Percentiles rank a stretch among this genome's conserved stretches.
These are phyloP conservation scores for Dictyostelium firmibasis DNA, from an alignment of 78 protist genomes.

Conservation along the genomic window DNA sequence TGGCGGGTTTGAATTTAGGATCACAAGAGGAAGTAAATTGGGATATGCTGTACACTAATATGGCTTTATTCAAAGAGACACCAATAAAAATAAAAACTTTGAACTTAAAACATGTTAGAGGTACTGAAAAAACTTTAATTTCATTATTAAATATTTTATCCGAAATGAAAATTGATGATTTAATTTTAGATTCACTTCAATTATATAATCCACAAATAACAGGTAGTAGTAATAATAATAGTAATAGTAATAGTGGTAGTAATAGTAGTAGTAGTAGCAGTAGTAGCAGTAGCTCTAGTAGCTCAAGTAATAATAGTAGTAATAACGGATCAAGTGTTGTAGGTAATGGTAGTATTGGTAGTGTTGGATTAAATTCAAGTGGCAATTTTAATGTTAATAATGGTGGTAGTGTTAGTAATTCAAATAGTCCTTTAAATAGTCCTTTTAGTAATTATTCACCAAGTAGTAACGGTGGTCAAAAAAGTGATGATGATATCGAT, in stretches of 20 bases:
- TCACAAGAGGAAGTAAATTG: slow-evolving; percentile 4
- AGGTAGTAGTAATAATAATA: neutral
- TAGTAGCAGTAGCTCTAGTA: neutral
- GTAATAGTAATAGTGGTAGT: neutral
- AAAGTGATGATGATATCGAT: neutral
- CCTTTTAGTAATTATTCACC: neutral
- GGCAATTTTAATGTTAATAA: neutral
- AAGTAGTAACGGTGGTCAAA: neutral
- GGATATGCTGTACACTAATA: slow-evolving; percentile 35
- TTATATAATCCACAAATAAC: neutral
- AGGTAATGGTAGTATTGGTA: neutral
- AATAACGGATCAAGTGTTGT: neutral
- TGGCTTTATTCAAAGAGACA: slow-evolving; percentile 26
- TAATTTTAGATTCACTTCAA: slow-evolving; percentile 19
- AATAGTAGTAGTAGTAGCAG: neutral
- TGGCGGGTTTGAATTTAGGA: slow-evolving; percentile 16
- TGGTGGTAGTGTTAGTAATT: neutral
- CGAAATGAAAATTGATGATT: slow-evolving; percentile 45
- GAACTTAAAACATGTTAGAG: neutral
- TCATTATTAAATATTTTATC: slow-evolving; percentile 7
- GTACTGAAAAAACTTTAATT: slow-evolving; percentile 36
- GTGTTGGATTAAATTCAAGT: neutral
- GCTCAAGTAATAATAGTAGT: neutral
- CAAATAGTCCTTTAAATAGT: slow-evolving; percentile 10
- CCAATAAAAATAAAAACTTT: slow-evolving; percentile 20